phyloP scores from a whole-genome alignment of 768 basidiomycete species.

The Tubosaeta brunneosetosa region DNA sequence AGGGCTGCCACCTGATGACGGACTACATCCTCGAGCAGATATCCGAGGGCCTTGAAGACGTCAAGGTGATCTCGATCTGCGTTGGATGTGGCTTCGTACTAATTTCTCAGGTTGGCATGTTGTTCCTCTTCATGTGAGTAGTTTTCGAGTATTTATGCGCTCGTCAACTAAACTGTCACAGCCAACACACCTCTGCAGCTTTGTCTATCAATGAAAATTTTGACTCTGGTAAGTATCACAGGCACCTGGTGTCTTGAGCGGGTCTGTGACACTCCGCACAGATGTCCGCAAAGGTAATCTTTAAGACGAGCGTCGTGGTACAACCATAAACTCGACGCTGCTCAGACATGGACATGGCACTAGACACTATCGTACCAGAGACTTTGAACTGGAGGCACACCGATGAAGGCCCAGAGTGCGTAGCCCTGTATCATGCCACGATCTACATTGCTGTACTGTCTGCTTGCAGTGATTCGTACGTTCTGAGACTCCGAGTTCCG shows the following conservation, averaged over 20 bases:
- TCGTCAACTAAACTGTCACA: conserved; percentile 31
- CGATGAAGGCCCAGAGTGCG: conserved; percentile 88
- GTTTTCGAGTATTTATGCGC: background rate
- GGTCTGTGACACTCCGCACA: conserved; percentile 15
- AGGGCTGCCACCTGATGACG: conserved; percentile 83
- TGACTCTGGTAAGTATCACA: conserved; percentile 55
- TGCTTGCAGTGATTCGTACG: conserved; percentile 67
- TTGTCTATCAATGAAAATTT: conserved; percentile 88
- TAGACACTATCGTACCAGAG: conserved; percentile 87
- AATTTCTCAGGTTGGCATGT: conserved; percentile 59
- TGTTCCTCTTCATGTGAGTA: conserved; percentile 78
- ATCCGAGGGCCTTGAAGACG: conserved; percentile 58
- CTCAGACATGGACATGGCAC: conserved; percentile 91
- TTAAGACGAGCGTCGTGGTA: conserved; percentile 3
- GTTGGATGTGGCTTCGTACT: background rate
- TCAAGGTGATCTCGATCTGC: conserved; percentile 43
- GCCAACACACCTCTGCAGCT: conserved; percentile 75
- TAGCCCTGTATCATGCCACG: background rate
- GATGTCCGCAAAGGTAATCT: conserved; percentile 42
- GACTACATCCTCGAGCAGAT: conserved; percentile 67
- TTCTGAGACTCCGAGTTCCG: background rate
- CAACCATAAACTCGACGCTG: conserved; percentile 31
- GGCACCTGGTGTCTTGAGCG: background rate
- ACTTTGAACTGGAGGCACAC: conserved; percentile 76
- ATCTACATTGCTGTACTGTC: background rate